These are phyloP conservation scores for Myxozyma vanderwaltii DNA, from an alignment of 805 yeast species.

Conservation along the genomic window DNA sequence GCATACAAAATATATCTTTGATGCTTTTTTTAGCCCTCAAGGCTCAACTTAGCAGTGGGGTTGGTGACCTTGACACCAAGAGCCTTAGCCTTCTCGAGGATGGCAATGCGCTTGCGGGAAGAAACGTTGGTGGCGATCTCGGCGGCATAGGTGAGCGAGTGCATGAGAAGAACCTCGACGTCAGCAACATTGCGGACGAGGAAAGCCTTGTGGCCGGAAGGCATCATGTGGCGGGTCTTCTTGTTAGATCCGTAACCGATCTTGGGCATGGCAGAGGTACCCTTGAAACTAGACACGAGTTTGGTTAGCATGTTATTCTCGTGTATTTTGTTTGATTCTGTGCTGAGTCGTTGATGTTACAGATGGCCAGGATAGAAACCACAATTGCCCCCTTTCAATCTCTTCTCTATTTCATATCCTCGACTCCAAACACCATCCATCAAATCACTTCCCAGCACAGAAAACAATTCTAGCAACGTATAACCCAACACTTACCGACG, in stretches of 20 bases:
- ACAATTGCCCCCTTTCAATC: not conserved
- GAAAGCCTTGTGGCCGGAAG: slow-evolving; percentile 98
- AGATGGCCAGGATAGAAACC: too few species aligned
- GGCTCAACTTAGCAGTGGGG: slow-evolving; percentile 71
- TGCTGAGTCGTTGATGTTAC: too few species aligned
- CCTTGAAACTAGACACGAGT: slow-evolving; percentile 81
- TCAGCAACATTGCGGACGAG: slow-evolving; percentile 90
- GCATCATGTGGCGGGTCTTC: slow-evolving; percentile 92
- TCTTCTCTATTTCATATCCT: not conserved
- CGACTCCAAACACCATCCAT: not conserved
- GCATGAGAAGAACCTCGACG: slow-evolving; percentile 92
- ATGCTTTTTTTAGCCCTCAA: slow-evolving; percentile 29
- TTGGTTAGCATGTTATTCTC: too few species aligned
- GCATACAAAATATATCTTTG: not conserved
- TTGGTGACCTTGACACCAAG: slow-evolving; percentile 98
- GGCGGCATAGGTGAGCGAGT: slow-evolving; percentile 99
- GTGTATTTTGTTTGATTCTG: too few species aligned
- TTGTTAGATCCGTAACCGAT: slow-evolving; percentile 99
- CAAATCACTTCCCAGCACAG: not conserved
- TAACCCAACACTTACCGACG: slow-evolving; percentile 51
- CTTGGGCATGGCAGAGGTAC: slow-evolving; percentile 98
- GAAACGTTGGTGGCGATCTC: slow-evolving; percentile 99
- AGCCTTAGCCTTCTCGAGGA: slow-evolving; percentile 96
- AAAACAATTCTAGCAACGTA: not conserved
- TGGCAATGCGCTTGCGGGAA: slow-evolving; percentile 96